Conservation (phyloP, 345 rosid species). For the sweet orange (Citrus sinensis) region DVS_A1.0 CM039161.1:21672501-21673000, state of each 20-base stretch:
- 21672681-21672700: slow-evolving; percentile 91
- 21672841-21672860: slow-evolving; percentile 29
- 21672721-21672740: slow-evolving; percentile 63
- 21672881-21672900: slow-evolving; percentile 26
- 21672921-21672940: slow-evolving; percentile 44
- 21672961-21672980: slow-evolving; percentile 26
- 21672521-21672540: slow-evolving; percentile 61
- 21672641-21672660: slow-evolving; percentile 89
- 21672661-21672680: slow-evolving; percentile 77
- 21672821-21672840: not conserved
- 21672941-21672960: slow-evolving; percentile 33
- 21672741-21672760: slow-evolving; percentile 2
- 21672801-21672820: not conserved
- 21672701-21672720: slow-evolving; percentile 61
- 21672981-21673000: slow-evolving; percentile 20
- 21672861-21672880: slow-evolving; percentile 23
- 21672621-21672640: slow-evolving; percentile 24
- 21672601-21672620: slow-evolving; percentile 41
- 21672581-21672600: slow-evolving; percentile 84
- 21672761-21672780: not conserved
- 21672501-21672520: slow-evolving; percentile 32
- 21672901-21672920: slow-evolving; percentile 29
- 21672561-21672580: slow-evolving; percentile 88
- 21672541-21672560: slow-evolving; percentile 87
- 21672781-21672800: no score